A percentile compares a stretch with the other conserved stretches of the same genome.
Evolutionary conservation across 2,329 filamentous ascomycete species (phyloP).

Genomic region (Hyphodiscus sp.): DNA sequence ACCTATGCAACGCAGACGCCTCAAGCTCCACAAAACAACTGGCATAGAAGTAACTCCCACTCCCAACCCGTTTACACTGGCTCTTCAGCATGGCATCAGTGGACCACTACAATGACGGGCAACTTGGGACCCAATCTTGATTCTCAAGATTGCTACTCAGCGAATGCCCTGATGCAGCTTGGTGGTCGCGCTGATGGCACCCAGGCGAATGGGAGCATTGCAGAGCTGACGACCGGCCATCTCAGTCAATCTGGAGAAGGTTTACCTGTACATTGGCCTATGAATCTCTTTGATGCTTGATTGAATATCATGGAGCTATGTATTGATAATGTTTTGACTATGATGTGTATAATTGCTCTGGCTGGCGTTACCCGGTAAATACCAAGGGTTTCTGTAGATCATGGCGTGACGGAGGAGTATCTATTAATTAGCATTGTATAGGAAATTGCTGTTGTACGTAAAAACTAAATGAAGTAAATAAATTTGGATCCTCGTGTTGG

Average conservation of each 20-base stretch:
- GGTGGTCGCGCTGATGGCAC: conserved; percentile 15
- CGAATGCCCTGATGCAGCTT: conserved; percentile 28
- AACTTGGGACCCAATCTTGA: conserved; percentile 18
- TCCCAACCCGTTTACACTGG: conserved; percentile 13
- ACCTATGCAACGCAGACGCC: conserved; percentile 22
- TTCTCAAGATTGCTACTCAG: conserved; percentile 28
- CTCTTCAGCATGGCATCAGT: conserved; percentile 29
- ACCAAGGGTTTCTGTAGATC: too few relatives aligned
- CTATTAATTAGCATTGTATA: too few relatives aligned
- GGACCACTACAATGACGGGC: conserved; percentile 24
- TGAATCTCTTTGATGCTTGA: neutral
- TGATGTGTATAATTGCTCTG: neutral
- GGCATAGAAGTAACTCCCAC: conserved; percentile 12
- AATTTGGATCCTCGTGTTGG: too few relatives aligned
- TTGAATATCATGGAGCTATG: neutral
- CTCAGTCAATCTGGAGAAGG: neutral
- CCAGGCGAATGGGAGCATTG: conserved; percentile 1
- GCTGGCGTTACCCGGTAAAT: too few relatives aligned
- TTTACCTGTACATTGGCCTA: neutral
- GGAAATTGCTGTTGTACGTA: too few relatives aligned
- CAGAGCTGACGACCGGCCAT: neutral
- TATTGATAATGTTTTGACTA: neutral
- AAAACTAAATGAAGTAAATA: too few relatives aligned
- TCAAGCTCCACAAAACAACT: conserved; percentile 30
- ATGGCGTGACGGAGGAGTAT: too few relatives aligned